A percentile compares a stretch with the other conserved stretches of the same genome.
phyloP scores from a whole-genome alignment of 2,329 filamentous ascomycete genomes.

The Trichoderma sp. region DNA sequence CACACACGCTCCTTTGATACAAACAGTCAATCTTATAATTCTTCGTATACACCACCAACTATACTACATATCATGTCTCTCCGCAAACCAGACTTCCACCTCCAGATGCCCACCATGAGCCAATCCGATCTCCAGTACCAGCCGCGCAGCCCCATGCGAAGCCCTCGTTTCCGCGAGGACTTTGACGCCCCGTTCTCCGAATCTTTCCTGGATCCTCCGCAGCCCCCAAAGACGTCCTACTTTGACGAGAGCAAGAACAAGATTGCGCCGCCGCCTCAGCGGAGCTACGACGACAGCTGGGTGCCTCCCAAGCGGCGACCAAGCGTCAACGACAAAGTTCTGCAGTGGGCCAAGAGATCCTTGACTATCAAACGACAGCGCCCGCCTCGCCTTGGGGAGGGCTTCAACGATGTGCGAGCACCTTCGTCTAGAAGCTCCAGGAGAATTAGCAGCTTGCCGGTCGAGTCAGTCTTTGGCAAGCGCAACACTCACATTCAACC shows the following conservation, averaged over 20 bases:
- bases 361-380: constrained; percentile 29
- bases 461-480: neutral
- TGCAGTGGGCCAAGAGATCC: constrained; percentile 36
- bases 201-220: constrained; percentile 33
- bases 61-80: constrained; percentile 26
- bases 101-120: constrained; percentile 28
- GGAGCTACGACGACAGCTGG: constrained; percentile 27
- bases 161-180: constrained; percentile 38
- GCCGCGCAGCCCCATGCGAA: constrained; percentile 24
- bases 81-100: constrained; percentile 28
- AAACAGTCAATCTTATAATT: neutral
- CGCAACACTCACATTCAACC: constrained; percentile 13
- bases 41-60: neutral
- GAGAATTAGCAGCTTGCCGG: neutral
- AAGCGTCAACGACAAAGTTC: constrained; percentile 34
- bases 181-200: constrained; percentile 40
- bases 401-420: constrained; percentile 22
- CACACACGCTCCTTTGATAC: neutral
- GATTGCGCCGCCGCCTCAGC: constrained; percentile 22
- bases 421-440: constrained; percentile 7
- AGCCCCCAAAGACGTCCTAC: constrained; percentile 31
- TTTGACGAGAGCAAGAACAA: constrained; percentile 29
- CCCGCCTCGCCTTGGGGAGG: constrained; percentile 25
- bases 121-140: constrained; percentile 17
- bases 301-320: constrained; percentile 28